Evolutionary conservation across 1,284 basidiomycete species (phyloP).

Genomic region (Singerocomus inundabilis): DNA sequence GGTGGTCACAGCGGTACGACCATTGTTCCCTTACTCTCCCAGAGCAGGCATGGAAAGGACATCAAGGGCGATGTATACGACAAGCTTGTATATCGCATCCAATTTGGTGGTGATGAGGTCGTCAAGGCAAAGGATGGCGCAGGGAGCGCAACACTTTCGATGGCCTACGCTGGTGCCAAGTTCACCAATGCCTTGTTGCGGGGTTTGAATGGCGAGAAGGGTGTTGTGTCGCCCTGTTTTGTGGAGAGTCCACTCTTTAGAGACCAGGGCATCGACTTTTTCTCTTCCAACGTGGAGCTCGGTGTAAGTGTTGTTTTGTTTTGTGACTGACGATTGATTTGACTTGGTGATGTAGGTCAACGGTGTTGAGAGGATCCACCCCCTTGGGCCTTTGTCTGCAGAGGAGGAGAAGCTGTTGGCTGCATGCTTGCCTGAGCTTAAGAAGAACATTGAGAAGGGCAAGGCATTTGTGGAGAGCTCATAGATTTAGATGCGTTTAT

Average conservation of each 20-base stretch:
- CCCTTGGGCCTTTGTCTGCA: slow-evolving; percentile 71
- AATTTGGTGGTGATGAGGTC: slow-evolving; percentile 92
- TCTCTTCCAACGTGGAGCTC: slow-evolving; percentile 88
- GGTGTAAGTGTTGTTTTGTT: slow-evolving; percentile 57
- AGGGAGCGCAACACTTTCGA: slow-evolving; percentile 87
- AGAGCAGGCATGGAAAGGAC: slow-evolving; percentile 63
- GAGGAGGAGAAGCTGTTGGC: slow-evolving; percentile 86
- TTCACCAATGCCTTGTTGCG: slow-evolving; percentile 83
- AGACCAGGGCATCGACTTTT: slow-evolving; percentile 84
- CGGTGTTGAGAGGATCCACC: slow-evolving; percentile 89
- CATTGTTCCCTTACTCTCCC: slow-evolving; percentile 93
- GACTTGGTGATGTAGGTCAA: slow-evolving; percentile 50
- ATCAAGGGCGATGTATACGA: slow-evolving; percentile 61
- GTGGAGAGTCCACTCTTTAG: slow-evolving; percentile 85
- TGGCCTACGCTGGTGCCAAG: slow-evolving; percentile 93
- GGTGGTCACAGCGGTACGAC: slow-evolving; percentile 97
- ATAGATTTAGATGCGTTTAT: slow-evolving; percentile 28
- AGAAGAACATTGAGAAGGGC: slow-evolving; percentile 98
- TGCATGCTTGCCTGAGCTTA: slow-evolving; percentile 87
- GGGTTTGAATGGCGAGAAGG: slow-evolving; percentile 85
- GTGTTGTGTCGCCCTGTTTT: slow-evolving; percentile 82
- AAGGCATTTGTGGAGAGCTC: slow-evolving; percentile 65
- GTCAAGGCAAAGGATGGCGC: slow-evolving; percentile 89
- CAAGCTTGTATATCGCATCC: slow-evolving; percentile 81
- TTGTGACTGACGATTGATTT: neutral